Evolutionary conservation across 495 filamentous ascomycete species (phyloP), one percentile per base, ranked within the genome.

Genomic region (Tuber indicum): DNA sequence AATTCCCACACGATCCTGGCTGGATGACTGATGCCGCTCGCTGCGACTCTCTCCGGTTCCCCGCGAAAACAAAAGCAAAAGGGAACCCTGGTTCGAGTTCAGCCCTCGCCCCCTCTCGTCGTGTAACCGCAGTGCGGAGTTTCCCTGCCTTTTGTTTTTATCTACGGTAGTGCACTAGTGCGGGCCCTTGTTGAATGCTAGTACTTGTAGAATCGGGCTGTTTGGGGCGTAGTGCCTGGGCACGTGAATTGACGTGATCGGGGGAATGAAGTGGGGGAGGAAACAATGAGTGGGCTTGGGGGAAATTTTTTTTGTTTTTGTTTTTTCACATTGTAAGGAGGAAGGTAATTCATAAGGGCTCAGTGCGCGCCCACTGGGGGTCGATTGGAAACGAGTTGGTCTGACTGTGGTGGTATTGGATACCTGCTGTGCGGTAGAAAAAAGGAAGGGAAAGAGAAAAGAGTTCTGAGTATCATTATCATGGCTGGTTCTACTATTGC

Each of bases 201-300:
- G 23, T 70, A 17, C 32, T 36, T 42, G 36, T 49, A 74, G 36
- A 73, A 10, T 36, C 42, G 23, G 46, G 26, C 1, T 3, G 69
- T 75, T 72, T 43, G 26, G 32, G 72, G 72, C 52, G 72, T 42
- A 44, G 62, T 72, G 26, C 43, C 36, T 19, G 77, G 74, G 77
- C 77, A 78, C 77, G 77, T 78, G 77, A 78, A 78, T 78, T 78
- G 77, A 78, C 77, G 77, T 78, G 77, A 78, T 78, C 58, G 21
- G 74, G 58, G 44, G 69, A n/a, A 71, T 32, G 74, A 41, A 71
- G 74, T 39, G 62, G 70, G 41, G 36, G 32, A n/a, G n/a, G 43
- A 76, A 46, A 73, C 52, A 73, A 42, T 44, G 62, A 45, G n/a
- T 21, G 4, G 26, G 26, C 58, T 26, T 0, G 9, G n/a, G n/a